Percentiles rank a stretch among this genome's conserved stretches.
These are phyloP conservation scores for Aspergillus bertholletiae DNA, from an alignment of 495 filamentous ascomycete genomes.

Conservation along the genomic window DNA sequence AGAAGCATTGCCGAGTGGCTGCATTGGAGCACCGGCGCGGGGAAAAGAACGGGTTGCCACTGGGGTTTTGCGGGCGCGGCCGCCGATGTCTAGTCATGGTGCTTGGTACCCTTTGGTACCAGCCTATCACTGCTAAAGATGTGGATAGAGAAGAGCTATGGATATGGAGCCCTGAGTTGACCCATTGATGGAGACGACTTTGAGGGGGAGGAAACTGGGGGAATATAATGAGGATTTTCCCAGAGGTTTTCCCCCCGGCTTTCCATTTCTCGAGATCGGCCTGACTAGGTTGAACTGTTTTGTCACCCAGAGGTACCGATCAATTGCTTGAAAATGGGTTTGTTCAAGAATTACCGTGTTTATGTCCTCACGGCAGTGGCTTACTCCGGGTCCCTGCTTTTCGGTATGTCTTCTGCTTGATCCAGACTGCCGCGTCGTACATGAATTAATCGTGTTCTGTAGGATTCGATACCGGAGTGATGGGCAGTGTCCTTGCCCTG, in stretches of 20 bases:
- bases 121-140: background rate
- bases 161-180: background rate
- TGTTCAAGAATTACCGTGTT: slow-evolving; percentile 52
- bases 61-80: background rate
- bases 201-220: background rate
- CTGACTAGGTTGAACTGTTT: background rate
- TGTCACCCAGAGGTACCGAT: background rate
- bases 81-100: background rate
- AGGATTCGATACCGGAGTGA: slow-evolving; percentile 58
- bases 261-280: background rate
- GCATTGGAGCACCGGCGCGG: background rate
- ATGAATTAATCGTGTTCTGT: background rate
- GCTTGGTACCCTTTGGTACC: background rate
- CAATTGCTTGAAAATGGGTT: slow-evolving; percentile 10
- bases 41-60: background rate
- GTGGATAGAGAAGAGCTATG: background rate
- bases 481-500: slow-evolving; percentile 54
- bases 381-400: slow-evolving; percentile 51
- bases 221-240: background rate
- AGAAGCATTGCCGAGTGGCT: slow-evolving; percentile 11
- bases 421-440: background rate
- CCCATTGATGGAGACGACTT: background rate
- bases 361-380: slow-evolving; percentile 53
- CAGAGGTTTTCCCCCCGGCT: background rate
- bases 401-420: slow-evolving; percentile 32